Evolutionary conservation across 371 early-diverging fungal genomes (phyloP), one percentile per base, ranked within the genome.

Genomic region (Parasitella parasitica): DNA sequence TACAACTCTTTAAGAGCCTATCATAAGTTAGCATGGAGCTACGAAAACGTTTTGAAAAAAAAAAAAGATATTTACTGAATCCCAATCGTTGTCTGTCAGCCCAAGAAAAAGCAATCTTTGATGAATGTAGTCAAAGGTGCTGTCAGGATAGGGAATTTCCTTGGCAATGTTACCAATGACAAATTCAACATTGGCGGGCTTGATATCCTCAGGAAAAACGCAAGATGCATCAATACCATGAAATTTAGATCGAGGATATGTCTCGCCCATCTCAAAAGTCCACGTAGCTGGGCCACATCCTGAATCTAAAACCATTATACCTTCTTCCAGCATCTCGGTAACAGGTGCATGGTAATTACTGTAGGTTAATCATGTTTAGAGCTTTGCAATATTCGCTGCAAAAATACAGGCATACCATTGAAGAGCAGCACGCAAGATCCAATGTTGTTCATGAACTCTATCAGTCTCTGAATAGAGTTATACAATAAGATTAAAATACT

Each of bases 101-200:
- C 72, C 74, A 22, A 76, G 51, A 15, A 72, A 34, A 20, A 76
- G 67, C 20, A 78, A 46, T 46, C 84, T 71, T 61, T 85, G 81
- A 63, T 84, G 78, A 36, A 85, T 70, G 64, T 75, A 85, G 46
- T 83, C 85, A 70, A 85, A 82, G 30, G 70, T 59, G 49, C 81
- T 69, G 50, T 83, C 81, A 3, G 81, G 77, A 62, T 76, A 84
- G 8, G 85, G 82, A 13, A 84, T 52, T 0, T 76, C 64, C 24
- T 85, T 79, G 12, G 81, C 70, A 53, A 87, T 73, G 56, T 87
- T 87, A 53, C 75, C 68, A 9, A 75, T 61, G 16, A 70, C 66
- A 59, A 86, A 84, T n/a, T 75, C 71, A 13, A 74, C 74, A 63
- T 81, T 84, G 46, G 57, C 70, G 13, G 78, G 76, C 43, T 74